Conservation (phyloP, 2,329 filamentous ascomycete species). For the Sporothrix mexicana region DNA sequence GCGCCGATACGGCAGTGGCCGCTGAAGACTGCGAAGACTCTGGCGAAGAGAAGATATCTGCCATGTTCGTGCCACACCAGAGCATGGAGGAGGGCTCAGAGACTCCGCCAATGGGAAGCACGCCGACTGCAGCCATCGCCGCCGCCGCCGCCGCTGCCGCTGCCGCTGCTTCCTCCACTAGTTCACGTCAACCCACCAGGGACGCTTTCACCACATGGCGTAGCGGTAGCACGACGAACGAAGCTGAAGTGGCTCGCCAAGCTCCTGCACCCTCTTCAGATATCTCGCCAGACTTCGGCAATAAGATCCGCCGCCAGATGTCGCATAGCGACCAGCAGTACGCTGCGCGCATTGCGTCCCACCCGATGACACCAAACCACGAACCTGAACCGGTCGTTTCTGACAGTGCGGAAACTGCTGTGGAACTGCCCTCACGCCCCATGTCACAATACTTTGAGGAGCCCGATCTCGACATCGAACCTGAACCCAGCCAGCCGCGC, state of each 20-base stretch:
- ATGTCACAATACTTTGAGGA: constrained; percentile 55
- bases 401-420: constrained; percentile 45
- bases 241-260: constrained; percentile 50
- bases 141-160: constrained; percentile 14
- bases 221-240: constrained; percentile 59
- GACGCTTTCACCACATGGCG: constrained; percentile 60
- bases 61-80: constrained; percentile 80
- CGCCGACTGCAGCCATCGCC: constrained; percentile 23
- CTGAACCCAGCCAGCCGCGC: constrained; percentile 65
- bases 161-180: constrained; percentile 29
- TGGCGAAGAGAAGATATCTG: constrained; percentile 84
- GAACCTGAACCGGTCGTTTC: constrained; percentile 48
- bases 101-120: constrained; percentile 30
- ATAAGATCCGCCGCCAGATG: constrained; percentile 33
- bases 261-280: constrained; percentile 21
- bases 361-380: constrained; percentile 40
- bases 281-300: constrained; percentile 23
- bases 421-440: constrained; percentile 47
- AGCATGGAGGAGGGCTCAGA: constrained; percentile 53
- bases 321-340: constrained; percentile 34
- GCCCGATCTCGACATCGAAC: constrained; percentile 58
- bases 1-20: constrained; percentile 47
- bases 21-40: constrained; percentile 64
- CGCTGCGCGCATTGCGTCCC: constrained; percentile 31
- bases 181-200: constrained; percentile 39